These are phyloP conservation scores for Plasmodium vivax DNA, from an alignment of 169 alveolate genomes.

Conservation along the genomic window DNA sequence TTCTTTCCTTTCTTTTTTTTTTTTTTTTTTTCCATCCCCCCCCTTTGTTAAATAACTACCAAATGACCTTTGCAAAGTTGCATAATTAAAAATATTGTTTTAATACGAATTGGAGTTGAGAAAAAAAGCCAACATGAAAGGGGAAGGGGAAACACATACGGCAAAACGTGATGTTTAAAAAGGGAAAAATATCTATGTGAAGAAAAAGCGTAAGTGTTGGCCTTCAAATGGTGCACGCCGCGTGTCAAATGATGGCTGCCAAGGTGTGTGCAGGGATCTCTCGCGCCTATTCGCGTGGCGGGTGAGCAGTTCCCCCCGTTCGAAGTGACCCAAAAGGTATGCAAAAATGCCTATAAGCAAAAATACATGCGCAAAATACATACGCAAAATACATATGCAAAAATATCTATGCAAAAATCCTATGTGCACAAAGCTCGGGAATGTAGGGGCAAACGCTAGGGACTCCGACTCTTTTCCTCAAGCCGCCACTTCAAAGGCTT, in stretches of 20 bases:
- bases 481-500: conserved; percentile 69
- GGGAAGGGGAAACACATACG: not conserved
- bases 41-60: not conserved
- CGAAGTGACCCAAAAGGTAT: not conserved
- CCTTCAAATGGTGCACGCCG: not conserved
- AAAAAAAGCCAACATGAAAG: not conserved
- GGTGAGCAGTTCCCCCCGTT: not conserved
- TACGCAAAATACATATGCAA: too few relatives aligned
- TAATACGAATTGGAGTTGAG: not conserved
- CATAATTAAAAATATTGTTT: not conserved
- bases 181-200: not conserved
- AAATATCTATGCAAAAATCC: too few relatives aligned
- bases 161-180: not conserved
- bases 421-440: not conserved
- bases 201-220: not conserved
- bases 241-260: not conserved
- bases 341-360: not conserved
- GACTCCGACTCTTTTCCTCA: conserved; percentile 12
- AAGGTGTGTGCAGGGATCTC: not conserved
- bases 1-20: not conserved
- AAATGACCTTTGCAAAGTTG: not conserved
- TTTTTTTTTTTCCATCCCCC: not conserved
- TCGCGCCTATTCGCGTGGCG: not conserved
- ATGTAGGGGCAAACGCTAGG: not conserved
- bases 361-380: not conserved